phyloP scores from a whole-genome alignment of 352 stramenopile genomes.

The Achlya hypogyna region DNA sequence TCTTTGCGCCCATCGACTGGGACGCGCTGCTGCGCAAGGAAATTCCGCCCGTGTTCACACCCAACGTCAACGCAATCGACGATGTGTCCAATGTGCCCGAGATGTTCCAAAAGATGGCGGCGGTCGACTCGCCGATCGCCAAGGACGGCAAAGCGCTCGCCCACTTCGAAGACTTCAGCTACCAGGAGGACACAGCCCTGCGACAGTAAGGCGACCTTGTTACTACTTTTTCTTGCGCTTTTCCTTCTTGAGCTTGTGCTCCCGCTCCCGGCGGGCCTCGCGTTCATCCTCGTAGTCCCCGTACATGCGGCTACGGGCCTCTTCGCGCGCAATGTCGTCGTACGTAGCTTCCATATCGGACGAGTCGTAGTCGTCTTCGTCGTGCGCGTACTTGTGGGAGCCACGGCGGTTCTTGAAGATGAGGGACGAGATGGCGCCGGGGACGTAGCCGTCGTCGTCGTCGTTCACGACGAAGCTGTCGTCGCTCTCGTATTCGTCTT shows the following conservation, averaged over 20 bases:
- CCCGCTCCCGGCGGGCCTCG: slow-evolving; percentile 81
- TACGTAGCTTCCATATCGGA: slow-evolving; percentile 81
- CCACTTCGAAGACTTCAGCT: slow-evolving; percentile 86
- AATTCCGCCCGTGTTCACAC: slow-evolving; percentile 71
- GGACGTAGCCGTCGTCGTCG: slow-evolving; percentile 54
- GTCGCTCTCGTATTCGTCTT: slow-evolving; percentile 79
- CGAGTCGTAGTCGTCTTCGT: slow-evolving; percentile 73
- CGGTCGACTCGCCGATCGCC: slow-evolving; percentile 79
- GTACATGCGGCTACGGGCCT: slow-evolving; percentile 56
- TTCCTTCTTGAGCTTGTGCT: slow-evolving; percentile 73
- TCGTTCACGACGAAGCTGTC: slow-evolving; percentile 82
- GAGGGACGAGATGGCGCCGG: slow-evolving; percentile 69
- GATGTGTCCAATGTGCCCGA: slow-evolving; percentile 84
- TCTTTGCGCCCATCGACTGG: slow-evolving; percentile 80
- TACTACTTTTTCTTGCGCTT: slow-evolving; percentile 49
- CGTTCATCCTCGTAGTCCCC: slow-evolving; percentile 77
- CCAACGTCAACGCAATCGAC: slow-evolving; percentile 64
- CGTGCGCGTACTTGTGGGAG: slow-evolving; percentile 64
- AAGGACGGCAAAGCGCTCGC: slow-evolving; percentile 77
- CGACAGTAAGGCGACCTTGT: background rate
- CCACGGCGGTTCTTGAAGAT: slow-evolving; percentile 35
- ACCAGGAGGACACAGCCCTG: slow-evolving; percentile 53
- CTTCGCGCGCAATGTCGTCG: slow-evolving; percentile 79
- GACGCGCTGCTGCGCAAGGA: slow-evolving; percentile 79
- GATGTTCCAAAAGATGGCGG: slow-evolving; percentile 87